Percentiles rank a stretch among this genome's conserved stretches.
Evolutionary conservation across 352 stramenopile genomes (phyloP).

Genomic region (Pythium grandisporangium): DNA sequence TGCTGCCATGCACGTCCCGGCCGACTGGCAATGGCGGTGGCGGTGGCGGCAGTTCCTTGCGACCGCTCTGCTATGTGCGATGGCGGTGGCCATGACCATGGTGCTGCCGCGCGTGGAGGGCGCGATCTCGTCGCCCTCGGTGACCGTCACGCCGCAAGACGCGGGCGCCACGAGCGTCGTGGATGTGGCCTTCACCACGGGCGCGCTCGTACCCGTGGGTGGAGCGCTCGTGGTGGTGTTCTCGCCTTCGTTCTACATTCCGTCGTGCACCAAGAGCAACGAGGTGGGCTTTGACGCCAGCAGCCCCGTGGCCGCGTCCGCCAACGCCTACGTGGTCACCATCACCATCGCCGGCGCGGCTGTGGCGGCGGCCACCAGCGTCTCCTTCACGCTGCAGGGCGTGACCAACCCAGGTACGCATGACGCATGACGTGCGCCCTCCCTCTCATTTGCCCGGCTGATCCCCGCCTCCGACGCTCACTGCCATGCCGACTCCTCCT

Average conservation of each 20-base stretch:
- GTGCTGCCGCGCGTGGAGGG: slow-evolving; percentile 6
- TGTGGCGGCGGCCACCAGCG: slow-evolving; percentile 7
- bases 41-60: too few relatives aligned
- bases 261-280: slow-evolving; percentile 12
- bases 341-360: slow-evolving; percentile 22
- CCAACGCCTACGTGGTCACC: slow-evolving; percentile 16
- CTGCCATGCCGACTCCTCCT: too few relatives aligned
- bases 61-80: too few relatives aligned
- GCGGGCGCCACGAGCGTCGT: slow-evolving; percentile 24
- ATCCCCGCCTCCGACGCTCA: too few relatives aligned
- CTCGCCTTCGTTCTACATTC: slow-evolving; percentile 35
- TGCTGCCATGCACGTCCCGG: too few relatives aligned
- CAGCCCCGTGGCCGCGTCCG: slow-evolving; percentile 16
- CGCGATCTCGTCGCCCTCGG: slow-evolving; percentile 20
- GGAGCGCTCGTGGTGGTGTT: slow-evolving; percentile 43
- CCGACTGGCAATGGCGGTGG: too few relatives aligned
- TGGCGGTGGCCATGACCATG: background rate
- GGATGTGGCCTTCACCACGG: slow-evolving; percentile 26
- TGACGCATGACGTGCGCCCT: too few relatives aligned
- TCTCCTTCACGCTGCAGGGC: slow-evolving; percentile 38
- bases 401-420: slow-evolving; percentile 49
- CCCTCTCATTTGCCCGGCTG: too few relatives aligned
- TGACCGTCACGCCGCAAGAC: slow-evolving; percentile 12
- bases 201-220: slow-evolving; percentile 18
- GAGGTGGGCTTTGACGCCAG: slow-evolving; percentile 13